Conservation (phyloP, 1,284 basidiomycete species). For the Puccinia polysora region DNA sequence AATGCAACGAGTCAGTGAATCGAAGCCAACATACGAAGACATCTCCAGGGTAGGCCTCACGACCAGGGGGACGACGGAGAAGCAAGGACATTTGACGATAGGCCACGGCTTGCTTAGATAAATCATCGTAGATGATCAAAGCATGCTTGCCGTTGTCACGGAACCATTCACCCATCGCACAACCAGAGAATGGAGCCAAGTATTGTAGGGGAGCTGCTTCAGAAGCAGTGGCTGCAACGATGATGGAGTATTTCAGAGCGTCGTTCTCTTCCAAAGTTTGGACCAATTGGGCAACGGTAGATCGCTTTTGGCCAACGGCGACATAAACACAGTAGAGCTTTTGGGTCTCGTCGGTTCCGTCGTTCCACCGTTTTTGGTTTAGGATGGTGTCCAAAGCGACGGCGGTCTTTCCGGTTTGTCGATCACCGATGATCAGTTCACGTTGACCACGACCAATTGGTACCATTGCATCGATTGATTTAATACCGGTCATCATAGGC, state of each 20-base stretch:
- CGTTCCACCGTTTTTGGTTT: slow-evolving; percentile 99
- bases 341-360: slow-evolving; percentile 88
- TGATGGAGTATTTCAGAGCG: slow-evolving; percentile 98
- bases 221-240: slow-evolving; percentile 96
- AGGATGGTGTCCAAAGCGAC: slow-evolving; percentile 99
- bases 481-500: slow-evolving; percentile 99
- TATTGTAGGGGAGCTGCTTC: slow-evolving; percentile 98
- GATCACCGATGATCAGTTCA: slow-evolving; percentile 99
- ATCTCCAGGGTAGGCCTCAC: slow-evolving; percentile 99
- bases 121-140: slow-evolving; percentile 97
- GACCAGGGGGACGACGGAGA: slow-evolving; percentile 98
- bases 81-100: slow-evolving; percentile 99
- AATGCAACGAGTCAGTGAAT: background rate
- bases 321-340: slow-evolving; percentile 99
- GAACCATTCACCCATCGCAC: slow-evolving; percentile 99
- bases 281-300: slow-evolving; percentile 97
- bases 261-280: slow-evolving; percentile 99
- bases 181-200: slow-evolving; percentile 98
- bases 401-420: slow-evolving; percentile 98
- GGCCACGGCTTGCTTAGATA: slow-evolving; percentile 99
- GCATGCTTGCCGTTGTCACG: slow-evolving; percentile 97
- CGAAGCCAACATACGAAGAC: slow-evolving; percentile 46
- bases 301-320: slow-evolving; percentile 97
- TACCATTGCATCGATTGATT: slow-evolving; percentile 99
- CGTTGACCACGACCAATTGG: slow-evolving; percentile 99